phyloP scores from a whole-genome alignment of 176 grass and related monocot species.

The Avena insularis region DNA sequence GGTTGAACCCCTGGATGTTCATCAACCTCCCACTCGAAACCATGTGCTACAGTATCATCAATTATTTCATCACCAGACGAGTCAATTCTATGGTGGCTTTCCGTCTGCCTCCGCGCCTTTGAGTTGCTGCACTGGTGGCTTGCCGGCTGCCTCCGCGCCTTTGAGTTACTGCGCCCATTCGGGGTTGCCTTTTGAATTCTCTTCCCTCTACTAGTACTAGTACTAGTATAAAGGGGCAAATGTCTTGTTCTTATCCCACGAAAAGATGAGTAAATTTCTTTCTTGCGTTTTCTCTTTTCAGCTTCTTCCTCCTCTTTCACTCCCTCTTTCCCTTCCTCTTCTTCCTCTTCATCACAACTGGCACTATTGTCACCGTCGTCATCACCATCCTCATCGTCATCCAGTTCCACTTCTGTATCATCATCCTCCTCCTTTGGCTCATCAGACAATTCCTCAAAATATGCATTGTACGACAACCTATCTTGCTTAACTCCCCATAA shows the following conservation, averaged over 20 bases:
- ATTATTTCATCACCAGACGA: constrained; percentile 48
- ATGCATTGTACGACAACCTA: constrained; percentile 71
- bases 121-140: not conserved
- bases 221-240: not conserved
- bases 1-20: constrained; percentile 29
- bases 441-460: constrained; percentile 72
- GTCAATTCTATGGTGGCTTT: not conserved
- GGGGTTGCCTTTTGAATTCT: not conserved
- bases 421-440: constrained; percentile 73
- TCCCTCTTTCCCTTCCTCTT: constrained; percentile 58
- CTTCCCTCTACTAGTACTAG: not conserved
- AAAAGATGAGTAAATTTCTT: constrained; percentile 20
- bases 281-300: constrained; percentile 44
- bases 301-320: constrained; percentile 42
- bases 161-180: not conserved
- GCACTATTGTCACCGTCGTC: constrained; percentile 37
- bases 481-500: constrained; percentile 51
- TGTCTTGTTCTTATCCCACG: no score
- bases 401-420: constrained; percentile 62
- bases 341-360: constrained; percentile 49
- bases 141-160: no score
- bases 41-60: constrained; percentile 44
- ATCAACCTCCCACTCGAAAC: constrained; percentile 43
- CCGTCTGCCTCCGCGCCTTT: not conserved
- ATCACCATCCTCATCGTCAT: constrained; percentile 47